A percentile compares a stretch with the other conserved stretches of the same genome.
Conservation (phyloP, 177 flowering plant genomes). For the Vitis hybrid region DNA sequence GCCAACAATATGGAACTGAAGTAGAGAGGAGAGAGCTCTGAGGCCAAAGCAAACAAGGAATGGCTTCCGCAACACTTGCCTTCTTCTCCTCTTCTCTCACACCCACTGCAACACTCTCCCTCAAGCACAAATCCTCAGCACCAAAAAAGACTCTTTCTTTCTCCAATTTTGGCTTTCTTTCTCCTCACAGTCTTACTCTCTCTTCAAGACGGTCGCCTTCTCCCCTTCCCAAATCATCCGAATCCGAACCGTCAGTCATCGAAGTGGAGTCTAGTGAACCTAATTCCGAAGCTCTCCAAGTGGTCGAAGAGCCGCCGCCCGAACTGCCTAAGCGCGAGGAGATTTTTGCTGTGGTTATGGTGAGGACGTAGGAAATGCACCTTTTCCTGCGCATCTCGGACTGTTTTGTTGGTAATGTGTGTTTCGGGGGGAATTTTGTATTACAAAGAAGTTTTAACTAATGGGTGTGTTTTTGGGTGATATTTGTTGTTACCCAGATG, state of each 20-base stretch:
- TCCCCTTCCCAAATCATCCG: constrained; percentile 32
- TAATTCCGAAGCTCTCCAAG: constrained; percentile 14
- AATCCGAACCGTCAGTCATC: constrained; percentile 33
- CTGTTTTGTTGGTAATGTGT: not conserved
- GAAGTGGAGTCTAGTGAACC: constrained; percentile 28
- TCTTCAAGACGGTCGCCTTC: constrained; percentile 25
- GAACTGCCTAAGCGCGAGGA: constrained; percentile 55
- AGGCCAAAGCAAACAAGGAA: too few species aligned
- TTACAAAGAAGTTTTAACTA: not conserved
- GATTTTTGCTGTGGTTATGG: constrained; percentile 89
- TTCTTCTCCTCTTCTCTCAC: too few species aligned
- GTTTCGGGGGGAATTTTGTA: not conserved
- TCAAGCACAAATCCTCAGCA: too few species aligned
- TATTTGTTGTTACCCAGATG: constrained; percentile 7
- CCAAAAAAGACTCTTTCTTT: too few species aligned
- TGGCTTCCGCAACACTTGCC: too few species aligned
- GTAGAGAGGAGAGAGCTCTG: too few species aligned
- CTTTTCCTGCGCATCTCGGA: not conserved
- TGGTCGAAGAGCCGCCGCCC: constrained; percentile 19
- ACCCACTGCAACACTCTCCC: too few species aligned
- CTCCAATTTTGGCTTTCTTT: constrained; percentile 2
- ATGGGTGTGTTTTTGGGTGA: not conserved
- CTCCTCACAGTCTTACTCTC: constrained; percentile 23
- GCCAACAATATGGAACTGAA: too few species aligned
- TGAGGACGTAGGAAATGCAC: constrained; percentile 17